A percentile compares a stretch with the other conserved stretches of the same genome.
phyloP scores from a whole-genome alignment of 2,329 filamentous ascomycete genomes.

The Rhynchosporium graminicola region DNA sequence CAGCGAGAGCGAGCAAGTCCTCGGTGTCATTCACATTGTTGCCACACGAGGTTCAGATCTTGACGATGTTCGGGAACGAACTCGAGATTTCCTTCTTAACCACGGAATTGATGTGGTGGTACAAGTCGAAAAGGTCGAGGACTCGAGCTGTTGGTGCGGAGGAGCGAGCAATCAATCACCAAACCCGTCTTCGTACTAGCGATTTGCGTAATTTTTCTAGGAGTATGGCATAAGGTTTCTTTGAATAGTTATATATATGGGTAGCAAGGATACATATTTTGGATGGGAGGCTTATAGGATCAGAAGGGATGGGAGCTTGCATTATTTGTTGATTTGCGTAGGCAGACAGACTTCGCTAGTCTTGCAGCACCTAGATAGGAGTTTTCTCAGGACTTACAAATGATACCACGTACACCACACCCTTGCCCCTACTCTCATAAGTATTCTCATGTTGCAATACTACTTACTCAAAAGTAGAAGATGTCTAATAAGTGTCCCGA shows the following conservation, averaged over 20 bases:
- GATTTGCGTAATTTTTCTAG: background rate
- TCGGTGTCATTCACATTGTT: conserved; percentile 85
- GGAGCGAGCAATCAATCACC: conserved; percentile 27
- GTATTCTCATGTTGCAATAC: no score
- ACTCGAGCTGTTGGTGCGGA: conserved; percentile 63
- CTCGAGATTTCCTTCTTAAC: conserved; percentile 67
- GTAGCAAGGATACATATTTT: conserved; percentile 11
- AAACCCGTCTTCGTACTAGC: conserved; percentile 12
- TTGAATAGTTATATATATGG: conserved; percentile 1
- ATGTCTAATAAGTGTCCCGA: no score
- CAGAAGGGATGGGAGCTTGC: conserved; percentile 15
- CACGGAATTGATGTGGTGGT: conserved; percentile 80
- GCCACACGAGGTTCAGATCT: conserved; percentile 70
- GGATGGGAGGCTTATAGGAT: conserved; percentile 18
- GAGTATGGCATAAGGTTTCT: conserved; percentile 1
- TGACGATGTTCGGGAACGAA: conserved; percentile 82
- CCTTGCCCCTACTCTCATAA: background rate
- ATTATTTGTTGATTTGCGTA: conserved; percentile 16
- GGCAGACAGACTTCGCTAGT: background rate
- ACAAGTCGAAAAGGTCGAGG: conserved; percentile 85
- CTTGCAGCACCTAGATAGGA: conserved; percentile 18
- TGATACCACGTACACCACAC: conserved; percentile 15
- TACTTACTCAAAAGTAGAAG: no score
- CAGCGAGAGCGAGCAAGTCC: conserved; percentile 54
- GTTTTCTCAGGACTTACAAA: conserved; percentile 20